Evolutionary conservation across 768 basidiomycete genomes (phyloP).

Genomic region (Tricholoma terreum): DNA sequence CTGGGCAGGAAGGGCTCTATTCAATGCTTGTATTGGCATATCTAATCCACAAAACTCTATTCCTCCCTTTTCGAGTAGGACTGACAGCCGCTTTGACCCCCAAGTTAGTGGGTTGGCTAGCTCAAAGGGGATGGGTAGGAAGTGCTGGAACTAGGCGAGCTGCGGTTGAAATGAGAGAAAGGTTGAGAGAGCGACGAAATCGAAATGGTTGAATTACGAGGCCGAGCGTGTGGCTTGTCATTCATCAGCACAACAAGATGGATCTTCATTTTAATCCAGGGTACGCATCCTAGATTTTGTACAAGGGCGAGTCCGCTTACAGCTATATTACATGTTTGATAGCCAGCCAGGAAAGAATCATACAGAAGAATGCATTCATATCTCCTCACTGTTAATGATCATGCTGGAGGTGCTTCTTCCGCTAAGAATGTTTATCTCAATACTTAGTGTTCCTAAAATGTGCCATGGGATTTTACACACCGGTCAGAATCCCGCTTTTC

Average conservation of each 20-base stretch:
- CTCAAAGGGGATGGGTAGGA: conserved; percentile 79
- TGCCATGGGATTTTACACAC: conserved; percentile 10
- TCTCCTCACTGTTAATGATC: not conserved
- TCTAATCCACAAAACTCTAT: conserved; percentile 92
- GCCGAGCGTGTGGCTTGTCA: not conserved
- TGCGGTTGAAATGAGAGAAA: conserved; percentile 48
- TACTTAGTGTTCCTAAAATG: not conserved
- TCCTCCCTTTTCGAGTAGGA: conserved; percentile 86
- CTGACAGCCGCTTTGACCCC: conserved; percentile 87
- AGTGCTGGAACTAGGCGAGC: conserved; percentile 67
- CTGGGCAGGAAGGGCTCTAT: conserved; percentile 73
- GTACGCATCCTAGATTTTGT: not conserved
- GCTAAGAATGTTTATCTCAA: conserved; percentile 11
- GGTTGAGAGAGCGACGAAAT: conserved; percentile 37
- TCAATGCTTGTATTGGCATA: conserved; percentile 94
- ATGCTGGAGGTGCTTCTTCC: conserved; percentile 22
- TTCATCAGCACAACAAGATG: not conserved
- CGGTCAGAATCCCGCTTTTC: conserved; percentile 57
- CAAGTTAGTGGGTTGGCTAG: conserved; percentile 79
- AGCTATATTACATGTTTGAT: not conserved
- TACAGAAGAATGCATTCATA: not conserved
- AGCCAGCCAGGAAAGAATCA: not conserved
- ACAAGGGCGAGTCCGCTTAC: not conserved
- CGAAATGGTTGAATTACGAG: conserved; percentile 16
- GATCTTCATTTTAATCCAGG: not conserved